These are phyloP conservation scores for Fusarium hostae DNA, from an alignment of 2,329 filamentous ascomycete species.

Conservation along the genomic window DNA sequence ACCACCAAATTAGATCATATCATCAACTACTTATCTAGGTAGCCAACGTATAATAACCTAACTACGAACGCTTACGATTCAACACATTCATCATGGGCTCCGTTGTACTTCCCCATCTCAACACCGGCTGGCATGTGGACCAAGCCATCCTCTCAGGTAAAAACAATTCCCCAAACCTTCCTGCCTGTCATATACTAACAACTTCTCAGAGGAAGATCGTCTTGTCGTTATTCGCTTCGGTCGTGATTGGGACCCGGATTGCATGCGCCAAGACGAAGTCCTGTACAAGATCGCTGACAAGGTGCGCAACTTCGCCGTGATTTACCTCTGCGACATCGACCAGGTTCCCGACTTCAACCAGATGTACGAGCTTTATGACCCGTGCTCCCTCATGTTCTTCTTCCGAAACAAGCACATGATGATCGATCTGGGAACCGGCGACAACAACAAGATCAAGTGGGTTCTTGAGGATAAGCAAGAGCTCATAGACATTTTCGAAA, in stretches of 20 bases:
- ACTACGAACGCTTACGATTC: no score
- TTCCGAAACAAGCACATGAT: conserved; percentile 99
- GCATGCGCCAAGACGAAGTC: conserved; percentile 84
- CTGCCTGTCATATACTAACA: conserved; percentile 11
- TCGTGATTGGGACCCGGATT: conserved; percentile 82
- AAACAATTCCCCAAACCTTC: not conserved
- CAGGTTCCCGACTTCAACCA: conserved; percentile 92
- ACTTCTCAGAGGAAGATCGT: conserved; percentile 78
- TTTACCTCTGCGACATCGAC: conserved; percentile 95
- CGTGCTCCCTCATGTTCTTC: conserved; percentile 96
- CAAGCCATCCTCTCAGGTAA: conserved; percentile 78
- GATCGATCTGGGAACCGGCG: conserved; percentile 96
- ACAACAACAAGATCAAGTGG: conserved; percentile 99
- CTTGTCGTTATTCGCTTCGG: conserved; percentile 95
- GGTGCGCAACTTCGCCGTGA: conserved; percentile 91
- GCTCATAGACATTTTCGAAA: conserved; percentile 98
- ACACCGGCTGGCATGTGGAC: conserved; percentile 97
- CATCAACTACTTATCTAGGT: not conserved
- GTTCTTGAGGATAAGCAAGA: conserved; percentile 96
- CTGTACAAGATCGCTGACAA: conserved; percentile 93
- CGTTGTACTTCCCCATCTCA: conserved; percentile 90
- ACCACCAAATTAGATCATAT: not conserved
- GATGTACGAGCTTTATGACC: conserved; percentile 95
- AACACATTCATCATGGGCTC: conserved; percentile 69
- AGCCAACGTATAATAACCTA: not conserved